Evolutionary conservation across 73 alveolate genomes (phyloP).

Genomic region (Uronychia setigera): DNA sequence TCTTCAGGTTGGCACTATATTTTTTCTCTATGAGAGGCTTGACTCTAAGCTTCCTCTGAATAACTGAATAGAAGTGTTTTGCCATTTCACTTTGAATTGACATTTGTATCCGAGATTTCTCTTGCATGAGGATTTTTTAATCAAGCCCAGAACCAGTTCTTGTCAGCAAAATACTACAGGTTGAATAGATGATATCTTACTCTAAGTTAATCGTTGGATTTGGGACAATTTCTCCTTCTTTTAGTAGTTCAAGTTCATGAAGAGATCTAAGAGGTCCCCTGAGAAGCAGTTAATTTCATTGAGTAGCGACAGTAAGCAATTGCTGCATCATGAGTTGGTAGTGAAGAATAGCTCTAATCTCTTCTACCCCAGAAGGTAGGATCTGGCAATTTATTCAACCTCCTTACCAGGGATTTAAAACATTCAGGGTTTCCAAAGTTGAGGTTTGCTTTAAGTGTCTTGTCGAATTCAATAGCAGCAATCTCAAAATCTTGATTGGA

Average conservation of each 20-base stretch:
- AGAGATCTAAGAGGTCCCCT: conserved; percentile 9
- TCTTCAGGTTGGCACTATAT: neutral
- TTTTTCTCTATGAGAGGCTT: neutral
- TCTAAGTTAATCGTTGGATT: neutral
- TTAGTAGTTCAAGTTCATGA: conserved; percentile 12
- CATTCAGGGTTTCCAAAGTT: conserved; percentile 61
- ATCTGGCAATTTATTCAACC: neutral
- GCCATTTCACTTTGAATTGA: neutral
- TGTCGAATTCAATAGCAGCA: conserved; percentile 58
- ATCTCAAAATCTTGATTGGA: conserved; percentile 48
- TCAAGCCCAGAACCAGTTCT: neutral
- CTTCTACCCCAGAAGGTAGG: conserved; percentile 63
- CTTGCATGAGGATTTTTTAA: neutral
- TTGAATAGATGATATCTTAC: neutral
- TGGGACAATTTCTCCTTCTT: neutral
- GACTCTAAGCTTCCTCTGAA: neutral
- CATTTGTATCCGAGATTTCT: neutral
- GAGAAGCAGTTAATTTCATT: conserved; percentile 21
- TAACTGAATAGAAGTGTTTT: neutral
- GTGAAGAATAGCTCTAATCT: conserved; percentile 62
- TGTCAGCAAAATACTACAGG: neutral
- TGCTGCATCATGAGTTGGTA: conserved; percentile 23
- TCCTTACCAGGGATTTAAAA: neutral
- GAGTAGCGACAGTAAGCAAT: conserved; percentile 11
- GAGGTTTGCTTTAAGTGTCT: conserved; percentile 38